Evolutionary conservation across 2,329 filamentous ascomycete species (phyloP).

Genomic region (Pestalotiopsis sp.): DNA sequence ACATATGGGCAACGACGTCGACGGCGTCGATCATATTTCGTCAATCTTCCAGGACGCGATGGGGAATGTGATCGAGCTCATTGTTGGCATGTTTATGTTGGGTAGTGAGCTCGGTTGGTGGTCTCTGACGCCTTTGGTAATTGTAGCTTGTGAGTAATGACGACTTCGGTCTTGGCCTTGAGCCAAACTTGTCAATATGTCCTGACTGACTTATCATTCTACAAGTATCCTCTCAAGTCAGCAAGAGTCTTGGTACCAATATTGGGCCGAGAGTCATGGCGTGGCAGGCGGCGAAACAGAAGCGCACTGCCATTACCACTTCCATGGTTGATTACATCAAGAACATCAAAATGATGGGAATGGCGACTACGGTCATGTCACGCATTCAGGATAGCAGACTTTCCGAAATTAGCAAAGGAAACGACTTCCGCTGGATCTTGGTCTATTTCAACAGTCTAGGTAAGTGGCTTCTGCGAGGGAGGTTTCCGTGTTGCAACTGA

Average conservation of each 20-base stretch:
- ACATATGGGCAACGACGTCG: slow-evolving; percentile 11
- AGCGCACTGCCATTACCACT: neutral
- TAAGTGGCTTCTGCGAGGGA: neutral
- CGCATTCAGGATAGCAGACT: neutral
- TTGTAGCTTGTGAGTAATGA: neutral
- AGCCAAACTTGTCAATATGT: neutral
- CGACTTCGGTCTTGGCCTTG: neutral
- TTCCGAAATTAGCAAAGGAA: neutral
- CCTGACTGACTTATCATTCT: neutral
- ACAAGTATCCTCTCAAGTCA: neutral
- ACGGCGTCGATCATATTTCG: neutral
- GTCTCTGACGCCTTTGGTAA: slow-evolving; percentile 3
- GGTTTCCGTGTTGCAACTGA: neutral
- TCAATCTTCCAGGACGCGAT: neutral
- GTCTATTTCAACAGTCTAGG: slow-evolving; percentile 2
- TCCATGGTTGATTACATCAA: slow-evolving; percentile 13
- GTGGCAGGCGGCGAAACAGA: slow-evolving; percentile 10
- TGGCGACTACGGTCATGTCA: slow-evolving; percentile 7
- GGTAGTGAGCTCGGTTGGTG: slow-evolving; percentile 11
- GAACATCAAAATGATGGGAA: slow-evolving; percentile 15
- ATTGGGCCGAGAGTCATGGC: neutral
- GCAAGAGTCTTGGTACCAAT: neutral
- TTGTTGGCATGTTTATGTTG: slow-evolving; percentile 6
- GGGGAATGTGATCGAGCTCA: neutral
- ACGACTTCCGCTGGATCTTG: neutral